Percentiles rank a stretch among this genome's conserved stretches.
Evolutionary conservation across 805 yeast genomes (phyloP).

Genomic region (Starmerella riodocensis): DNA sequence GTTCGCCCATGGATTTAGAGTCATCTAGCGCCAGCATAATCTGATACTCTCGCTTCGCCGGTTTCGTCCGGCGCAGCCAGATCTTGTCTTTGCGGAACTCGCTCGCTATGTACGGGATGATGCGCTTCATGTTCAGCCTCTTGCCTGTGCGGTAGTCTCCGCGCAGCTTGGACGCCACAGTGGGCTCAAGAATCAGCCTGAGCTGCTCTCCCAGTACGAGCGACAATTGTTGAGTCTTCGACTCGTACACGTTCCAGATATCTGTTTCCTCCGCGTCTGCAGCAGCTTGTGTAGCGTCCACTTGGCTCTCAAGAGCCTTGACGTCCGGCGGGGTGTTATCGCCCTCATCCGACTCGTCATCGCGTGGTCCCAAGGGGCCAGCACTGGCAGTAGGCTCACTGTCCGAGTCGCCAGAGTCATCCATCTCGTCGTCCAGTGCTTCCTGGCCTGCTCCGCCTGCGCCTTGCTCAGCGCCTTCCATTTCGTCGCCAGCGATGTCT

Average conservation of each 20-base stretch:
- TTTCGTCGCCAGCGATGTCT: conserved; percentile 20
- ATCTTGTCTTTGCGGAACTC: conserved; percentile 95
- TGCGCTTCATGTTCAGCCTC: conserved; percentile 90
- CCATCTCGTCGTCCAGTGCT: conserved; percentile 16
- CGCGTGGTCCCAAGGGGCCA: conserved; percentile 6
- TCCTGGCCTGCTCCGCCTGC: conserved; percentile 21
- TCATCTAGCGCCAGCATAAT: conserved; percentile 96
- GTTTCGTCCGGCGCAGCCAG: conserved; percentile 95
- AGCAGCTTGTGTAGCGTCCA: not conserved
- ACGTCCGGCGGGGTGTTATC: not conserved
- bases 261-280: conserved; percentile 29
- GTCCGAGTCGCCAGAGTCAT: conserved; percentile 19
- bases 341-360: conserved; percentile 1
- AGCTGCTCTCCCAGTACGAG: conserved; percentile 84
- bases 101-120: conserved; percentile 94
- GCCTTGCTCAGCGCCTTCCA: conserved; percentile 27
- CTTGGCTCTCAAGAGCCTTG: not conserved
- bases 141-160: conserved; percentile 98
- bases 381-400: conserved; percentile 10
- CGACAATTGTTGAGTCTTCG: conserved; percentile 76
- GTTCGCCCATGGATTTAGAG: conserved; percentile 93
- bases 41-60: conserved; percentile 93
- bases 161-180: conserved; percentile 81
- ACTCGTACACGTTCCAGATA: conserved; percentile 72
- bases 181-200: conserved; percentile 85